Evolutionary conservation across 495 filamentous ascomycete genomes (phyloP).

Genomic region (Usnea hakonensis): DNA sequence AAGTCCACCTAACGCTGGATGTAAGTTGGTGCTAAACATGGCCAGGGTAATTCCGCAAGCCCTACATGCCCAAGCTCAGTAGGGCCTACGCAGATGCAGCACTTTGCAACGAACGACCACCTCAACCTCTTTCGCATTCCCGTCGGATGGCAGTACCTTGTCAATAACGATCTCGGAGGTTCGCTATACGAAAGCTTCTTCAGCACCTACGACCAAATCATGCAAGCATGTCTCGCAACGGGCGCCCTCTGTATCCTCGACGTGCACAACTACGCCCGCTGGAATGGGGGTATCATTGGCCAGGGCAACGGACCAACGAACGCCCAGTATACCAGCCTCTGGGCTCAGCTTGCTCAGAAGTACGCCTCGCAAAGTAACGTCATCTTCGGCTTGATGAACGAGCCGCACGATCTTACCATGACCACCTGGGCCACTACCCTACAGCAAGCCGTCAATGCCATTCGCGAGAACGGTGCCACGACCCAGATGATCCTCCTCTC

Average conservation of each 20-base stretch:
- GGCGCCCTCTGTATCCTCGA: slow-evolving; percentile 51
- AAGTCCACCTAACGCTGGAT: neutral
- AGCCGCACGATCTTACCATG: slow-evolving; percentile 46
- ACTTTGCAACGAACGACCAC: slow-evolving; percentile 42
- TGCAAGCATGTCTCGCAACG: slow-evolving; percentile 50
- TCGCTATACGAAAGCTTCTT: slow-evolving; percentile 39
- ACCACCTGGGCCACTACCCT: slow-evolving; percentile 41
- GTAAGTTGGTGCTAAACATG: neutral
- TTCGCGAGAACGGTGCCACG: slow-evolving; percentile 47
- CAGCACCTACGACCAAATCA: slow-evolving; percentile 44
- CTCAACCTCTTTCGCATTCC: slow-evolving; percentile 50
- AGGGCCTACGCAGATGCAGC: slow-evolving; percentile 43
- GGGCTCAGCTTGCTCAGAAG: slow-evolving; percentile 47
- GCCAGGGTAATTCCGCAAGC: neutral
- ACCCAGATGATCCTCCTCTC: slow-evolving; percentile 43
- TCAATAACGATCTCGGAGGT: slow-evolving; percentile 43
- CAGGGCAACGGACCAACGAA: slow-evolving; percentile 35
- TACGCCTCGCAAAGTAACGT: slow-evolving; percentile 41
- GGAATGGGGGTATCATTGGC: slow-evolving; percentile 50
- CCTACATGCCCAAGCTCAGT: neutral
- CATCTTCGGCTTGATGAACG: slow-evolving; percentile 56
- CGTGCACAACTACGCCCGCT: slow-evolving; percentile 51
- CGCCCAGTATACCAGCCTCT: slow-evolving; percentile 42
- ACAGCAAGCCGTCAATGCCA: slow-evolving; percentile 48
- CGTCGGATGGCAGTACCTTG: slow-evolving; percentile 45